Percentiles rank a stretch among this genome's conserved stretches.
These are phyloP conservation scores for Diaporthe vaccinii DNA, from an alignment of 2,329 filamentous ascomycete genomes.

Conservation along the genomic window DNA sequence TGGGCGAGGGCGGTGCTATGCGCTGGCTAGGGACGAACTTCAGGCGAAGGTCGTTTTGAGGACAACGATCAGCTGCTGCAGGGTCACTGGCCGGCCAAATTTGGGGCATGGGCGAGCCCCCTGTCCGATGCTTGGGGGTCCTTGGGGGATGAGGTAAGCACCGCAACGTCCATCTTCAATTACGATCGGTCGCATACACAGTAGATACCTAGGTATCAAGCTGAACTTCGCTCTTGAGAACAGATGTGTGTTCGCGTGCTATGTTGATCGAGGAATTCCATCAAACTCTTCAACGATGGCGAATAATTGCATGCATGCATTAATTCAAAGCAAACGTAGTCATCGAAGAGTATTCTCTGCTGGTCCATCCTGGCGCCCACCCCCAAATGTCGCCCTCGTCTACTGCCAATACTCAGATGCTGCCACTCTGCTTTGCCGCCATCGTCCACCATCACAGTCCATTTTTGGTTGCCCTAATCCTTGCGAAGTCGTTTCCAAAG, in stretches of 20 bases:
- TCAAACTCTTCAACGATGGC: not conserved
- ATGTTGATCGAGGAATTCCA: too few relatives aligned
- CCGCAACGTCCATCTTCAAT: not conserved
- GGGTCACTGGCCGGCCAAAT: conserved; percentile 4
- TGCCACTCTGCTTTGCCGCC: not conserved
- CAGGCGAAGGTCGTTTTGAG: conserved; percentile 18
- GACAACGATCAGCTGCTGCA: conserved; percentile 37
- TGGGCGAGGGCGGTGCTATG: conserved; percentile 1
- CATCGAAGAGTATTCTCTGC: not conserved
- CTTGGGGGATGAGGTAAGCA: conserved; percentile 16
- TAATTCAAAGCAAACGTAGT: not conserved
- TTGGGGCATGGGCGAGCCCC: not conserved
- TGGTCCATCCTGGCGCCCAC: not conserved
- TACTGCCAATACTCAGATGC: not conserved
- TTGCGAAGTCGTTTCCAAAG: not conserved
- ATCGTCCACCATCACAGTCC: not conserved
- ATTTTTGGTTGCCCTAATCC: not conserved
- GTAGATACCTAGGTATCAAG: too few relatives aligned
- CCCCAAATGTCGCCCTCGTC: too few relatives aligned
- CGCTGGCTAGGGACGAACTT: not conserved
- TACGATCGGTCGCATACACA: not conserved
- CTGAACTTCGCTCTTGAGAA: not conserved
- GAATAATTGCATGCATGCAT: not conserved
- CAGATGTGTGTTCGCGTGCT: not conserved
- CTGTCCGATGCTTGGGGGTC: not conserved